Conservation (phyloP, 345 rosid genomes). For the Nephelium lappaceum region DNA sequence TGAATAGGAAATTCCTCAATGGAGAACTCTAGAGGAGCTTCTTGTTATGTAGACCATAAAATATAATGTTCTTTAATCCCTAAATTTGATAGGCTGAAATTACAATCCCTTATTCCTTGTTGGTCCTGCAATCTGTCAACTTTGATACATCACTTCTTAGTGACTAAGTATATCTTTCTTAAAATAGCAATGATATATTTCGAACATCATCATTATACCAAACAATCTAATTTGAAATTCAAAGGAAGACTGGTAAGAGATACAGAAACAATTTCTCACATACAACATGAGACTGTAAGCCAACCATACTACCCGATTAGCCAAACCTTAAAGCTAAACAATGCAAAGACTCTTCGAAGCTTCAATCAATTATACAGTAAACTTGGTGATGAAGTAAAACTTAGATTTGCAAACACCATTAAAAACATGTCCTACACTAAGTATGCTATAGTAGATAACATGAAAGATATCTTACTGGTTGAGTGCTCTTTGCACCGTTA, state of each 20-base stretch:
- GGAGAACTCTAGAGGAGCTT: background rate
- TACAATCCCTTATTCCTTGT: background rate
- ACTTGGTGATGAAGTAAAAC: conserved; percentile 6
- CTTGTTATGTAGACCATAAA: background rate
- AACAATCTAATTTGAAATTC: background rate
- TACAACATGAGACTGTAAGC: no score
- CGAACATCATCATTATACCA: background rate
- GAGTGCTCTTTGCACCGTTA: conserved; percentile 62
- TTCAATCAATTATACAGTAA: background rate
- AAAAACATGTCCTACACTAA: conserved; percentile 7
- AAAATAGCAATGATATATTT: background rate
- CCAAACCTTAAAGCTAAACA: no score
- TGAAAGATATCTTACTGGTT: conserved; percentile 67
- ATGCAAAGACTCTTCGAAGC: background rate
- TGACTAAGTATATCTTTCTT: background rate
- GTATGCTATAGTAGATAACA: conserved; percentile 7
- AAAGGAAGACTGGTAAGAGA: background rate
- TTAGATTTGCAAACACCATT: conserved; percentile 1
- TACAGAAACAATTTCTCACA: background rate
- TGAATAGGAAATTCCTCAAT: background rate
- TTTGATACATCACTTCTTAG: background rate
- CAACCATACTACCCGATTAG: no score
- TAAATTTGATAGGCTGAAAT: background rate
- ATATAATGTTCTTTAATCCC: background rate
- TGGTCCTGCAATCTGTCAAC: conserved; percentile 10